phyloP scores from a whole-genome alignment of 192 early-diverging fungal species.

The Podila epicladia region DNA sequence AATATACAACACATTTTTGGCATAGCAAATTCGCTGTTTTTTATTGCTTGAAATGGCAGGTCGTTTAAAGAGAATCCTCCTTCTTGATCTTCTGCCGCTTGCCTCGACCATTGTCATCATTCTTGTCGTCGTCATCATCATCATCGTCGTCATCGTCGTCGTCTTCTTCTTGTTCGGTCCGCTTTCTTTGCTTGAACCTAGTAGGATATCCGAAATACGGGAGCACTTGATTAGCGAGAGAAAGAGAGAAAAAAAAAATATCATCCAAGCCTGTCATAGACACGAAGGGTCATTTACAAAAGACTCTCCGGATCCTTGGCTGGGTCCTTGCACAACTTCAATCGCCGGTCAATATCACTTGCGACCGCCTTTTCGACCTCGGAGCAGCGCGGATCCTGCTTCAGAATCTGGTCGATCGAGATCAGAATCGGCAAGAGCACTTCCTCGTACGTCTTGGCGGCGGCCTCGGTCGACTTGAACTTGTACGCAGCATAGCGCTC shows the following conservation, averaged over 20 bases:
- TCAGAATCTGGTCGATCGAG: constrained; percentile 60
- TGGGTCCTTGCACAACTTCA: constrained; percentile 76
- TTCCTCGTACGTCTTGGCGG: constrained; percentile 41
- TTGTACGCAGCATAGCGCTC: constrained; percentile 50
- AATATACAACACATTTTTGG: neutral
- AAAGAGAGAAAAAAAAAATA: neutral
- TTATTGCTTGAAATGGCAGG: neutral
- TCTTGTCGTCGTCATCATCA: constrained; percentile 17
- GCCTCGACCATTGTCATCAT: neutral
- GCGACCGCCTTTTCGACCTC: constrained; percentile 57
- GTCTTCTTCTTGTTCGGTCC: constrained; percentile 14
- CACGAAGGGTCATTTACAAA: constrained; percentile 11
- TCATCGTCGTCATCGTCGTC: constrained; percentile 49
- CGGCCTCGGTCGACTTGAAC: constrained; percentile 28
- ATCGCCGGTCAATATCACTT: constrained; percentile 67
- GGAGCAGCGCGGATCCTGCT: constrained; percentile 45
- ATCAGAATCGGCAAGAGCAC: constrained; percentile 58
- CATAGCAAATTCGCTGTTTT: neutral
- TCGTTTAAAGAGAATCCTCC: constrained; percentile 1
- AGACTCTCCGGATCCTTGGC: constrained; percentile 75
- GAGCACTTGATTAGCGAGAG: neutral
- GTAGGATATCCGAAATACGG: neutral
- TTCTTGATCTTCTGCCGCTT: neutral
- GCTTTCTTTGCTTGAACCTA: constrained; percentile 9
- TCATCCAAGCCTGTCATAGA: neutral